These are phyloP conservation scores for Beauveria medogensis DNA, from an alignment of 2,329 filamentous ascomycete genomes.

Conservation along the genomic window DNA sequence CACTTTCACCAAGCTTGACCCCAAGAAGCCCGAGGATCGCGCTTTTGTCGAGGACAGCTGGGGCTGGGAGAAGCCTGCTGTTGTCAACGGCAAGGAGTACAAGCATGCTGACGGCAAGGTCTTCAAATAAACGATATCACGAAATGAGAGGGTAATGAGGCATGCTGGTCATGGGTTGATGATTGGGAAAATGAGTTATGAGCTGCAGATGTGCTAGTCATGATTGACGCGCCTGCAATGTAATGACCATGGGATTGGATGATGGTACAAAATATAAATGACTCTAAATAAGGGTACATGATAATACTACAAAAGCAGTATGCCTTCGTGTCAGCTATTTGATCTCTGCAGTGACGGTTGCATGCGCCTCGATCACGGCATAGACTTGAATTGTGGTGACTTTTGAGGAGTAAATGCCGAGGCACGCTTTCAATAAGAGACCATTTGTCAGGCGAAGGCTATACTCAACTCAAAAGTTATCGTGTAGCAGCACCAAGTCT, in stretches of 20 bases:
- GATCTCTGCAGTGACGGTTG: background rate
- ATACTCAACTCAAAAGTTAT: background rate
- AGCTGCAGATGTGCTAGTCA: slow-evolving; percentile 9
- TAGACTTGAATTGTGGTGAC: background rate
- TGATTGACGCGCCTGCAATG: slow-evolving; percentile 1
- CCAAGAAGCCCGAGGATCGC: slow-evolving; percentile 72
- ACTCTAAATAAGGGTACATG: background rate
- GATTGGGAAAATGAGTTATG: slow-evolving; percentile 14
- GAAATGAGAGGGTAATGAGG: slow-evolving; percentile 21
- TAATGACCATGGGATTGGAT: slow-evolving; percentile 1
- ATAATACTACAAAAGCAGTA: background rate
- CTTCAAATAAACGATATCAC: slow-evolving; percentile 71
- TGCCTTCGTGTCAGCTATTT: background rate
- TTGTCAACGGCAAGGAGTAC: slow-evolving; percentile 79
- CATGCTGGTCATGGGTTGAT: slow-evolving; percentile 22
- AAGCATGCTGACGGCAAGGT: slow-evolving; percentile 89
- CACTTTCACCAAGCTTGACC: slow-evolving; percentile 93
- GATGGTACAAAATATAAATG: background rate
- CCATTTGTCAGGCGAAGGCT: no score
- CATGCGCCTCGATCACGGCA: background rate
- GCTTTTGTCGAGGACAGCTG: slow-evolving; percentile 81
- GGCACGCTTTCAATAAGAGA: no score
- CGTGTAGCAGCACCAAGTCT: background rate
- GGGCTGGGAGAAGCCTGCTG: slow-evolving; percentile 82
- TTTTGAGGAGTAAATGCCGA: background rate